Evolutionary conservation across 2,329 filamentous ascomycete genomes (phyloP).

Genomic region (Helicocarpus griseus): DNA sequence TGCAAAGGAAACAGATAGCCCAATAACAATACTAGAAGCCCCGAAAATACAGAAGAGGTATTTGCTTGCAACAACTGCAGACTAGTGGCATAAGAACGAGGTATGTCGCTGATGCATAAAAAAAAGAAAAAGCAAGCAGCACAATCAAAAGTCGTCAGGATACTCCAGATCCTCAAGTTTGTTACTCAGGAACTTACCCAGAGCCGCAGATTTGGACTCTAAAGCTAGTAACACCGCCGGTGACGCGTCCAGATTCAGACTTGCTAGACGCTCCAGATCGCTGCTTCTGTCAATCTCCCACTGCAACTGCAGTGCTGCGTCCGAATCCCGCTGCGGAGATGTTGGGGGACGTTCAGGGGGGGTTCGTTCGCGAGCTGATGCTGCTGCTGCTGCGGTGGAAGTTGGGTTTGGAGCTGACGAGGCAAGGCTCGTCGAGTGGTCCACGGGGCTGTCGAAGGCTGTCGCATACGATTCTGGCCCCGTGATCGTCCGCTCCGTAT

Average conservation of each 20-base stretch:
- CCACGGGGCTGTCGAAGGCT: conserved; percentile 5
- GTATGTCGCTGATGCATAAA: not conserved
- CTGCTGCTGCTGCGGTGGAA: not conserved
- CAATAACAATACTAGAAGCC: not conserved
- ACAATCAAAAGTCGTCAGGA: conserved; percentile 31
- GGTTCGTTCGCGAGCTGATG: not conserved
- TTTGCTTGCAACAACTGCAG: not conserved
- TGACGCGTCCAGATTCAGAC: conserved; percentile 29
- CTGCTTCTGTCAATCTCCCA: conserved; percentile 31
- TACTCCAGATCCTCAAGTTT: conserved; percentile 32
- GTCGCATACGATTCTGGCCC: conserved; percentile 7
- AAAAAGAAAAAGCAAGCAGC: conserved; percentile 2
- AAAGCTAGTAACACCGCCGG: conserved; percentile 31
- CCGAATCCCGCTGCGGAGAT: conserved; percentile 6
- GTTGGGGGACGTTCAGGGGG: not conserved
- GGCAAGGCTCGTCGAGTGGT: conserved; percentile 9
- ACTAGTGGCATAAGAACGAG: not conserved
- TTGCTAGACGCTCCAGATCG: conserved; percentile 30
- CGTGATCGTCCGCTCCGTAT: conserved; percentile 8
- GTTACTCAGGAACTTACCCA: conserved; percentile 31
- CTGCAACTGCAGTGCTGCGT: conserved; percentile 25
- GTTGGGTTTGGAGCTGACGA: conserved; percentile 12
- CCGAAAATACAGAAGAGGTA: not conserved
- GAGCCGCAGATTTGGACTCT: conserved; percentile 34
- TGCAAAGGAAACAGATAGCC: not conserved